Evolutionary conservation across 2,329 filamentous ascomycete species (phyloP).

Genomic region (Acrocalymma vagum): DNA sequence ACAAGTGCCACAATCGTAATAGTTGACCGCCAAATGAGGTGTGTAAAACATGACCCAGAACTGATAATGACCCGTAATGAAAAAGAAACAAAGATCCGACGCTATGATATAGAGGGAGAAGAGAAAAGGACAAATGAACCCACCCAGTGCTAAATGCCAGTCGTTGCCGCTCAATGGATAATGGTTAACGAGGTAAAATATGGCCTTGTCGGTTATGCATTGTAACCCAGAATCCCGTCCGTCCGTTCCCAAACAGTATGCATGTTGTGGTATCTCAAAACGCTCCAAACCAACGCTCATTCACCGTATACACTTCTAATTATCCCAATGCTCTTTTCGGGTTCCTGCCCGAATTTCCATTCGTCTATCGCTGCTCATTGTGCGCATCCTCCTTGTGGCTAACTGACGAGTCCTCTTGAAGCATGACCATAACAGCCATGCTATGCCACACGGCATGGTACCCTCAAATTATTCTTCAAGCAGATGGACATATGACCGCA

Average conservation of each 20-base stretch:
- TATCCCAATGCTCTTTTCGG: slow-evolving; percentile 31
- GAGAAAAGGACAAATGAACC: too few relatives aligned
- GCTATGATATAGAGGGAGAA: slow-evolving; percentile 43
- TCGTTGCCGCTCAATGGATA: too few relatives aligned
- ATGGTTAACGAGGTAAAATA: too few relatives aligned
- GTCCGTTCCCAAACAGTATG: slow-evolving; percentile 13
- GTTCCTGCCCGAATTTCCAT: slow-evolving; percentile 36
- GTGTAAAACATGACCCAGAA: slow-evolving; percentile 33
- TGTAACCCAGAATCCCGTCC: slow-evolving; percentile 11
- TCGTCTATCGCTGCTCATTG: slow-evolving; percentile 11
- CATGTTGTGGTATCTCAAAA: slow-evolving; percentile 13
- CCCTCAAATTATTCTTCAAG: too few relatives aligned
- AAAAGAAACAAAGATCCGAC: slow-evolving; percentile 24
- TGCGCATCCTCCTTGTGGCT: slow-evolving; percentile 10
- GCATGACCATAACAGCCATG: slow-evolving; percentile 11
- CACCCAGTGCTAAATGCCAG: slow-evolving; percentile 11
- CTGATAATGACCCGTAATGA: slow-evolving; percentile 5
- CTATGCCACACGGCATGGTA: slow-evolving; percentile 11
- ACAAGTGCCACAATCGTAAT: slow-evolving; percentile 33
- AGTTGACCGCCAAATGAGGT: slow-evolving; percentile 27
- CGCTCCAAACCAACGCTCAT: slow-evolving; percentile 11
- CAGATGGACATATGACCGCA: background rate
- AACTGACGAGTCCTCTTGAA: slow-evolving; percentile 5
- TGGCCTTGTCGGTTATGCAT: slow-evolving; percentile 20
- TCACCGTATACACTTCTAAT: slow-evolving; percentile 12